Evolutionary conservation across 2,329 filamentous ascomycete genomes (phyloP).

Genomic region (Huntiella bhutanensis): DNA sequence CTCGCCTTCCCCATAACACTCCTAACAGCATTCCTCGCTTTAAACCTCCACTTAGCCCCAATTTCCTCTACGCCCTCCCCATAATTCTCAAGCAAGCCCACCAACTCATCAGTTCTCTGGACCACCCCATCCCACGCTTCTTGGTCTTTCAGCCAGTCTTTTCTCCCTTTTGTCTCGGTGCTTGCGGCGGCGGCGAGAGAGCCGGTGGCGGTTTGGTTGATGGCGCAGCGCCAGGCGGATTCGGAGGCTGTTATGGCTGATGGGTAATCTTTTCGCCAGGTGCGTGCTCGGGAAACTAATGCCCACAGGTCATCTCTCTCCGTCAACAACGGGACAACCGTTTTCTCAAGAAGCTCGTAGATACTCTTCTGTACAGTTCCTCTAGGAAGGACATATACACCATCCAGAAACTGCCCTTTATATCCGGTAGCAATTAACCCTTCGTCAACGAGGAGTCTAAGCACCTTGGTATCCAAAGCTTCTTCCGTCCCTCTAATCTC

Average conservation of each 20-base stretch:
- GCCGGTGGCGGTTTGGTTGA: slow-evolving; percentile 28
- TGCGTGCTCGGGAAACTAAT: slow-evolving; percentile 49
- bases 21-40: slow-evolving; percentile 66
- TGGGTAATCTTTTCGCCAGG: slow-evolving; percentile 51
- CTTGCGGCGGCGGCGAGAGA: slow-evolving; percentile 24
- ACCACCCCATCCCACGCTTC: slow-evolving; percentile 56
- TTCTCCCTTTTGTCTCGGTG: slow-evolving; percentile 4
- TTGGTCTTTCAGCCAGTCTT: slow-evolving; percentile 32
- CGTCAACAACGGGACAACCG: slow-evolving; percentile 70
- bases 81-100: slow-evolving; percentile 67
- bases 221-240: slow-evolving; percentile 66
- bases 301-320: slow-evolving; percentile 58
- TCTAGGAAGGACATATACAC: slow-evolving; percentile 19
- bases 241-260: slow-evolving; percentile 70
- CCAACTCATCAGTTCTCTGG: slow-evolving; percentile 59
- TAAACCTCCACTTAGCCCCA: slow-evolving; percentile 69
- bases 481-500: slow-evolving; percentile 61
- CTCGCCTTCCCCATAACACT: slow-evolving; percentile 69
- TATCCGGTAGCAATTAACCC: slow-evolving; percentile 30
- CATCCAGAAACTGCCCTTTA: slow-evolving; percentile 17
- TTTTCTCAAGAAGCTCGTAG: slow-evolving; percentile 52
- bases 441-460: slow-evolving; percentile 55
- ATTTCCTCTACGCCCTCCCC: slow-evolving; percentile 47
- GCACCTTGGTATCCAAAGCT: slow-evolving; percentile 54
- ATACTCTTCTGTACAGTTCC: slow-evolving; percentile 45